Evolutionary conservation across 1,284 basidiomycete genomes (phyloP).

Genomic region (Mycosarcoma maydis): DNA sequence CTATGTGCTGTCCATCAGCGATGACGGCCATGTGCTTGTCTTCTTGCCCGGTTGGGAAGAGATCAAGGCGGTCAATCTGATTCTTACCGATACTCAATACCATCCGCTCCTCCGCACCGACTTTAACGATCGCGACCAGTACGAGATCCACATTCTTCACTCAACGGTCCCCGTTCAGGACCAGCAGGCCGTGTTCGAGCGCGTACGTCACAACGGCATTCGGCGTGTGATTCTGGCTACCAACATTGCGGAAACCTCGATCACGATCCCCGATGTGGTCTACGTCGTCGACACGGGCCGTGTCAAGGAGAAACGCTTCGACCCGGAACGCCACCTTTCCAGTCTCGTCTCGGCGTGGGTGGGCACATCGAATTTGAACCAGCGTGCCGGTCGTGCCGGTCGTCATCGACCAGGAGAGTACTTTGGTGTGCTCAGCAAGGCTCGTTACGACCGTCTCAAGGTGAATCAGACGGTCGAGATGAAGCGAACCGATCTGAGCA

Average conservation of each 20-base stretch:
- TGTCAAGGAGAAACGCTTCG: conserved; percentile 92
- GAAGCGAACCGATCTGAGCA: conserved; percentile 74
- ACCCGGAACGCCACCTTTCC: conserved; percentile 86
- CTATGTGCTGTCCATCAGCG: conserved; percentile 78
- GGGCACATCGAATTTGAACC: conserved; percentile 90
- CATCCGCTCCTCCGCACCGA: conserved; percentile 69
- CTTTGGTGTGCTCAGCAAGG: conserved; percentile 81
- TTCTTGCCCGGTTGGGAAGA: conserved; percentile 95
- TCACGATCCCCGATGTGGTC: conserved; percentile 96
- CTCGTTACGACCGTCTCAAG: conserved; percentile 75
- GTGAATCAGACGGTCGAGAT: conserved; percentile 94
- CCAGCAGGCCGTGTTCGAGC: conserved; percentile 85
- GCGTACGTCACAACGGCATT: conserved; percentile 71
- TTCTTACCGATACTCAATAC: conserved; percentile 71
- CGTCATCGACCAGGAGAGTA: conserved; percentile 91
- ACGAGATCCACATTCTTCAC: conserved; percentile 86
- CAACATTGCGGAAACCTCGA: conserved; percentile 87
- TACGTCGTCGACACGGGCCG: conserved; percentile 90
- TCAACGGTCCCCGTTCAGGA: conserved; percentile 89
- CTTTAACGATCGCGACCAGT: conserved; percentile 69
- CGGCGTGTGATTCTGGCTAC: conserved; percentile 86
- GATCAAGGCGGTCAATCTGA: conserved; percentile 80
- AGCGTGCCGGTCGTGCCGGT: conserved; percentile 91
- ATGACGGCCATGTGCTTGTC: conserved; percentile 88
- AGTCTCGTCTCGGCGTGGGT: conserved; percentile 89